phyloP scores from a whole-genome alignment of 2,329 filamentous ascomycete genomes.

The Cyphellophora attinorum region DNA sequence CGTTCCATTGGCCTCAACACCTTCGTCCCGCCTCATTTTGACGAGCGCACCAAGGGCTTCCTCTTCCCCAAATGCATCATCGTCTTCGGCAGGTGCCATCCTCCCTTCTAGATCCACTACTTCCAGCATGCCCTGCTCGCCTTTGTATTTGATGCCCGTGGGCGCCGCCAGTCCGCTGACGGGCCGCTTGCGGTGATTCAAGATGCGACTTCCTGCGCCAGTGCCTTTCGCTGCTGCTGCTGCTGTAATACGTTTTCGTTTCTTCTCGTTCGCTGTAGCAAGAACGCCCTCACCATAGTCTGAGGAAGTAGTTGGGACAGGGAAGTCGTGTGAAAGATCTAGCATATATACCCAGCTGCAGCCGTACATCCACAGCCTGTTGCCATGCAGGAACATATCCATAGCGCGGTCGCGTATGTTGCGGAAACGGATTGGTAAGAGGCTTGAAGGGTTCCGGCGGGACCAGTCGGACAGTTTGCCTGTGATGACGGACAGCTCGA shows the following conservation, averaged over 20 bases:
- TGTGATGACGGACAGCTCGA: slow-evolving; percentile 68
- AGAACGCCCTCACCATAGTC: not conserved
- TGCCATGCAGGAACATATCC: slow-evolving; percentile 60
- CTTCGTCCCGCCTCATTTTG: not conserved
- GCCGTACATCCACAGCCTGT: slow-evolving; percentile 80
- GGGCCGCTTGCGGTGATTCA: not conserved
- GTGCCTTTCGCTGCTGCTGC: slow-evolving; percentile 12
- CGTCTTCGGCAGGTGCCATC: slow-evolving; percentile 13
- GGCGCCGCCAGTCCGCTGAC: not conserved
- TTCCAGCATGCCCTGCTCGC: not conserved
- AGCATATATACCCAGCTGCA: slow-evolving; percentile 86
- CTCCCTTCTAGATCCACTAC: not conserved
- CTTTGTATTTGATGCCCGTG: not conserved
- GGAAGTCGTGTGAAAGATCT: slow-evolving; percentile 65
- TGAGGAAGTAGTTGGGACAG: slow-evolving; percentile 7
- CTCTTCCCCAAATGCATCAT: slow-evolving; percentile 14
- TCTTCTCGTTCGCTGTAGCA: slow-evolving; percentile 18
- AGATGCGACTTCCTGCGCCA: slow-evolving; percentile 23
- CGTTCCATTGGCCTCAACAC: not conserved
- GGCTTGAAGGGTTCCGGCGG: slow-evolving; percentile 65
- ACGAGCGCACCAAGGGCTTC: not conserved
- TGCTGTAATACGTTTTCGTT: slow-evolving; percentile 32
- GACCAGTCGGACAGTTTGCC: slow-evolving; percentile 80
- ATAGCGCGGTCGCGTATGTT: slow-evolving; percentile 70
- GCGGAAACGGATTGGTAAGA: slow-evolving; percentile 64